Base-by-base conservation (phyloP, 75 land plant genomes). In the Pinus albicaulis region DNA sequence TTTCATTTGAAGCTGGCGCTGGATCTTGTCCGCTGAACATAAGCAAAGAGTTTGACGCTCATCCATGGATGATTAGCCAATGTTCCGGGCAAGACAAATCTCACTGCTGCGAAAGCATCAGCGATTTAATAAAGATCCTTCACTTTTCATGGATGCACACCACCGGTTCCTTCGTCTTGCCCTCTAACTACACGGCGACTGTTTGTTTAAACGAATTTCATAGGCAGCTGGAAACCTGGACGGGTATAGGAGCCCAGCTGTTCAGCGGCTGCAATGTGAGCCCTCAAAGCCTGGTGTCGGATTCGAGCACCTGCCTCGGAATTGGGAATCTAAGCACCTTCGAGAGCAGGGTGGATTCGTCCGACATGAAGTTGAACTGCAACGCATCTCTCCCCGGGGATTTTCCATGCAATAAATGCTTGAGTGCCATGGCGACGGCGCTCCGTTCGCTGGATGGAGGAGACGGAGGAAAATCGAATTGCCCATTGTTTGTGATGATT, bases 61-160 rank as follows among this genome's bases (percentile, higher is more conserved):
- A 66, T 17, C 7, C 71, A 38, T 66, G 71, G 71, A 20, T 66
- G 52, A 2, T 66, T 38, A 12, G 17, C 10, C 71, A 66, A 38
- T 66, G 71, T 3, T 20, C 20, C 17, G 0, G 3, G 3, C n/a
- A n/a, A 3, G 71, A 66, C 48, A 20, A 38, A 66, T 38, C 48
- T 2, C 44, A 66, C 7, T 66, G 71, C 12, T 66, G 71, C 71
- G 10, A 66, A 38, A 44, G 44, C 44, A 66, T 66, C 23, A 17
- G 7, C 48, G 71, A 66, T 44, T 10, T 66, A 11, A 41, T 66
- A 8, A 66, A 66, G 38, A 66, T 66, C 71, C 48, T 66, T n/a
- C 71, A 38, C n/a, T 66, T 66, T n/a, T 17, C 71, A 11, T 66
- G 71, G 71, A n/a, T 68, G n/a, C 71, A 68, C 71, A 68, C 48